Base-by-base conservation (phyloP, 1,139 yeast species). In the Scheffersomyces stambukii region DNA sequence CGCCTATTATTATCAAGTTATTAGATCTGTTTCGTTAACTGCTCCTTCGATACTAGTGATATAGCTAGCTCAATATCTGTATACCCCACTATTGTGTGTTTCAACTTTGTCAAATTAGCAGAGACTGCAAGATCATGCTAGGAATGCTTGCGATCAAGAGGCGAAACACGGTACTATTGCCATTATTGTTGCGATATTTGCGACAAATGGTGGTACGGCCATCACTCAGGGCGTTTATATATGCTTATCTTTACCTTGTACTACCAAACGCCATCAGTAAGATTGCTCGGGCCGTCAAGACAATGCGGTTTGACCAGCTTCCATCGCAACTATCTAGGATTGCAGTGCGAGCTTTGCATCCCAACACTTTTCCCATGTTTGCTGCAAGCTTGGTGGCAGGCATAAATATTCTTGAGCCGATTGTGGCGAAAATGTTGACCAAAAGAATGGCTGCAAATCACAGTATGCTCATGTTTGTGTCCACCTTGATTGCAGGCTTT, bases 381-480 rank as follows among this genome's bases (percentile, higher is more conserved):
- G 51, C 57, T 8, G 64, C 60, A 6, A 40, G 41, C 13, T 41
- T 58, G 32, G 49, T 58, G 11, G 61, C 53, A 3, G 47, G 56
- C 3, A 52, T 57, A 28, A 60, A 61, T 31, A 27, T 59, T 4
- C 36, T 64, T 14, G 68, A 67, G 30, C 66, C 69, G 1, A 13
- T 56, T 5, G 28, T 57, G 3, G 23, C 35, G 4, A 37, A 30
- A 4, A 10, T 36, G 7, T 19, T 40, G 6, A 25, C n/a, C 12
- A 29, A 19, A 16, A 32, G 35, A 10, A 50, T 53, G 4, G 43
- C 48, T 8, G 42, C 41, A n/a, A 38, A 36, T n/a, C n/a, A n/a
- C n/a, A n/a, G n/a, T n/a, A n/a, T n/a, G n/a, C n/a, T n/a, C n/a
- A 30, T 54, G 17, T 57, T 59, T 30, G 19, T 54, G 11, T 47